Evolutionary conservation across 306 rosid species (phyloP).

Genomic region (Glycine latifolia): DNA sequence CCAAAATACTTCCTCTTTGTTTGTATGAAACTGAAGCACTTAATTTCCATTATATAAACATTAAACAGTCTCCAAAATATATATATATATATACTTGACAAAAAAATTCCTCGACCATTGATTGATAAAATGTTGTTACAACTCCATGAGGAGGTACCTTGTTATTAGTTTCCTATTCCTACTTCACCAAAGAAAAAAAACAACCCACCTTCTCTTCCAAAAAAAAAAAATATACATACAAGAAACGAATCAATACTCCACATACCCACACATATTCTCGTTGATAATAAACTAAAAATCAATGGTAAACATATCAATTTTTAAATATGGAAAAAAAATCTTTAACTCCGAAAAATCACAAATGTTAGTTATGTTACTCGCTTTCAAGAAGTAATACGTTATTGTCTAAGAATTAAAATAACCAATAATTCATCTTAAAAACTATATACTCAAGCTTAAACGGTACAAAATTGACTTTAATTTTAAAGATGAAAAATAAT

Average conservation of each 20-base stretch:
- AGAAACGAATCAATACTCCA: not conserved
- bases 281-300: not conserved
- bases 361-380: not conserved
- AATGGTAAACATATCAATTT: not conserved
- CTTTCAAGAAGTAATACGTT: not conserved
- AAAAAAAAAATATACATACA: no score
- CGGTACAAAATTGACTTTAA: not conserved
- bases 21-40: not conserved
- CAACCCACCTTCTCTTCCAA: no score
- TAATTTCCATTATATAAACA: not conserved
- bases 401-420: not conserved
- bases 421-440: not conserved
- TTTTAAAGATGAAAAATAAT: not conserved
- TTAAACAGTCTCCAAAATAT: not conserved
- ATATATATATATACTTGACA: not conserved
- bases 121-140: no score
- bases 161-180: not conserved
- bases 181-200: not conserved
- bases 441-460: not conserved
- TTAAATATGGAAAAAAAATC: not conserved
- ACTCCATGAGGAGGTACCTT: no score
- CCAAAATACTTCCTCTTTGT: not conserved
- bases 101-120: not conserved
- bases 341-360: not conserved
- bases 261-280: not conserved